Evolutionary conservation across 1,284 basidiomycete species (phyloP), one percentile per base, ranked within the genome.

Genomic region (Trametes polyzona): DNA sequence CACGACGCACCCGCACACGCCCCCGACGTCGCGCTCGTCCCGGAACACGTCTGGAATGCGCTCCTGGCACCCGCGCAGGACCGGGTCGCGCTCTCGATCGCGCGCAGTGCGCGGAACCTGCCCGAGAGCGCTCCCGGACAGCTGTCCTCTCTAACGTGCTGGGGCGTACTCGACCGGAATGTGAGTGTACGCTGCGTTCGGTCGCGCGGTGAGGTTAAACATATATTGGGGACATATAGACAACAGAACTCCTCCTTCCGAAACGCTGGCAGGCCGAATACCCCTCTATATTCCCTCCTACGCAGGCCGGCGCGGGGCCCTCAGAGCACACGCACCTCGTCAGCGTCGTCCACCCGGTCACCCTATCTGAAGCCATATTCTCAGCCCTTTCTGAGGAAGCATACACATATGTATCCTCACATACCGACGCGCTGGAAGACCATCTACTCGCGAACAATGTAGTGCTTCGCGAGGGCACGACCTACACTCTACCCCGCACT

Each of bases 391-490:
- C 71, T 3, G 37, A 57, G 11, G 57, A 67, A n/a, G 66, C 70
- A 5, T 72, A 69, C 51, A 52, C 53, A 6, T 52, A 58, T 27
- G 68, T 70, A 3, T 64, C 52, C 23, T 43, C 62, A 3, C 53
- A 69, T 33, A 39, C 58, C 0, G 29, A 50, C 5, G 39, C 69
- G 4, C 64, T 85, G 35, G 77, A 82, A 52, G 62, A 67, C 37
- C 78, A 74, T 73, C 66, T 84, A 17, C 76, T 72, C 42, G 65
- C 69, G 16, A 73, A 74, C 5, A 61, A 69, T 27, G 63, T 64
- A 14, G 77, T 87, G 29, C 69, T 89, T 17, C 81, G 82, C 21
- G 76, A 82, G 62, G 80, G 81, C 29, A 74, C 79, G 52, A 65
- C 76, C 16, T 68, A 80, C 56, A 69, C 67, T 10, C 55, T 78